Percentiles rank a stretch among this genome's conserved stretches.
Evolutionary conservation across 441 rosid genomes (phyloP).

Genomic region (Pelargonium fulgidum): DNA sequence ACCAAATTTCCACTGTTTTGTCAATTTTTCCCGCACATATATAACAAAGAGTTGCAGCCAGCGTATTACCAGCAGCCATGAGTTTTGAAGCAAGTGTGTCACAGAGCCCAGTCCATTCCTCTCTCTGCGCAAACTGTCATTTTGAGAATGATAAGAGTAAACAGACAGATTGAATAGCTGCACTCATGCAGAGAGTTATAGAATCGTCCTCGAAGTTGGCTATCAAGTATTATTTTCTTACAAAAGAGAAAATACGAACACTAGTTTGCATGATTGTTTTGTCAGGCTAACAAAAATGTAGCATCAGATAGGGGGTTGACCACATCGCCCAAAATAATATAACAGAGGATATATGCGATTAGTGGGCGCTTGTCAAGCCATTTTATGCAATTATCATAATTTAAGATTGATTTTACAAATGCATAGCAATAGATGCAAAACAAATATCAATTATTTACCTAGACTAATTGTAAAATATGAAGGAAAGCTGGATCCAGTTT

Average conservation of each 20-base stretch:
- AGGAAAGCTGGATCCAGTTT: background rate
- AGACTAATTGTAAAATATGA: background rate
- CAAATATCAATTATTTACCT: background rate
- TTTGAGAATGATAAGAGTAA: background rate
- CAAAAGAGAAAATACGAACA: background rate
- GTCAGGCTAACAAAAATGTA: background rate
- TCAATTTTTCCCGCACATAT: slow-evolving; percentile 96
- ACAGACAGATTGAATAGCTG: background rate
- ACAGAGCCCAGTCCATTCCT: slow-evolving; percentile 82
- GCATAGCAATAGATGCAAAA: background rate
- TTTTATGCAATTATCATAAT: background rate
- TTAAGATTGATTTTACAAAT: background rate
- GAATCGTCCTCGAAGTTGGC: background rate
- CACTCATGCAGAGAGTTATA: background rate
- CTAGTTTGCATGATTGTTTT: background rate
- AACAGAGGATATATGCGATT: background rate
- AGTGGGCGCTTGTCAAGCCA: background rate
- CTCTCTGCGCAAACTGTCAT: slow-evolving; percentile 84
- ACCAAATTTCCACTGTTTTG: slow-evolving; percentile 97
- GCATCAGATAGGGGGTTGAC: background rate
- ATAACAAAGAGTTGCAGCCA: slow-evolving; percentile 92
- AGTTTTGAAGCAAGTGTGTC: slow-evolving; percentile 80
- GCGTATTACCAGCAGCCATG: slow-evolving; percentile 63
- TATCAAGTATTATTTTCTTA: background rate
- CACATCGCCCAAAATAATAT: background rate